Evolutionary conservation across 2,329 filamentous ascomycete species (phyloP), one percentile per base, ranked within the genome.

Genomic region (Hypoxylon rubiginosum): DNA sequence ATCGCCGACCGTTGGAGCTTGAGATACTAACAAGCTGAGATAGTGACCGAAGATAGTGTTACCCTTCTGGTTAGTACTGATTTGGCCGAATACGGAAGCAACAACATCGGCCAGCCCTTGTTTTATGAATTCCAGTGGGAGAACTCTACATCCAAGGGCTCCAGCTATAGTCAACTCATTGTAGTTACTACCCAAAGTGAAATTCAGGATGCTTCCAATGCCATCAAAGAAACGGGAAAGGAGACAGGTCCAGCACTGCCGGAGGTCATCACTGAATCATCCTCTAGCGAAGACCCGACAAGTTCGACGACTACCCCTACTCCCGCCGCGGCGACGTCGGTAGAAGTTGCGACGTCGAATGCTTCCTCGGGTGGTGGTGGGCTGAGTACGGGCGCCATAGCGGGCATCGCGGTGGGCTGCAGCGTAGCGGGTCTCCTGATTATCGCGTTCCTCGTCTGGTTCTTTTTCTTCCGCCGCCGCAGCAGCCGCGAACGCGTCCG

Each of bases 401-500:
- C 52, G 10, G 73, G 74, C n/a, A 74, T 76, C 28, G 72, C 65
- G 3, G 67, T 73, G 2, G 74, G 69, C 32, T 72, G 67, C 34
- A 45, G 32, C 19, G 59, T 65, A 6, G 67, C 76, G 5, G 78
- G 78, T 11, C 72, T 86, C 6, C 71, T 80, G 13, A 58, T 85
- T 48, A 64, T 83, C 68, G 79, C 72, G 4, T 76, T 72, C 2
- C 67, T 84, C 7, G 68, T 76, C 21, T 87, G 80, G 78, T 81
- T 83, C 68, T 72, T 84, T 54, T 74, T 67, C 58, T 71, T 83
- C 28, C 80, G 80, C 15, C 82, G 82, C 4, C 80, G 79, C 4
- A 78, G 77, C 49, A 75, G 75, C 39, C 72, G 66, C 17, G 32
- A 50, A 11, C 45, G 32, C 19, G 30, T 57, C 34, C 51, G 49